phyloP scores from a whole-genome alignment of 768 basidiomycete species.

The Leccinellum luteum region DNA sequence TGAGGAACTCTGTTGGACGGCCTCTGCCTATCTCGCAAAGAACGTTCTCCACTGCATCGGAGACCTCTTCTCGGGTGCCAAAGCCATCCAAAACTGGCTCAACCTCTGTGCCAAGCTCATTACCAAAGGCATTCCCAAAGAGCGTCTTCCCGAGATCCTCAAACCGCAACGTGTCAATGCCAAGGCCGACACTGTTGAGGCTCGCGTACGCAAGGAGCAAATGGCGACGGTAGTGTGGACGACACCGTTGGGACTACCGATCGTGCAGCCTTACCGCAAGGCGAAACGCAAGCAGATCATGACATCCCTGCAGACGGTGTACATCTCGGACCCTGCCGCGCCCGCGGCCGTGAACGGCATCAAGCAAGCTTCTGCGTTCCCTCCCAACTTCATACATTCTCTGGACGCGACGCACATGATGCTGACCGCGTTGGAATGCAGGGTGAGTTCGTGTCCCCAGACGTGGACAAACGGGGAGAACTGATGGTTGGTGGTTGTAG shows the following conservation, averaged over 20 bases:
- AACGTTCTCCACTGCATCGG: constrained; percentile 81
- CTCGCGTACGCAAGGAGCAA: constrained; percentile 72
- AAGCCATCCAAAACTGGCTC: constrained; percentile 89
- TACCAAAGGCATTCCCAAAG: constrained; percentile 78
- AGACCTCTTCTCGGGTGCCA: constrained; percentile 91
- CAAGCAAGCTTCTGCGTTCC: constrained; percentile 96
- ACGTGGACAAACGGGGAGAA: not conserved
- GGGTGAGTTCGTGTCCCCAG: constrained; percentile 47
- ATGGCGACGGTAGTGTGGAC: constrained; percentile 98
- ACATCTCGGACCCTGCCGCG: constrained; percentile 80
- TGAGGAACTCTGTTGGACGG: constrained; percentile 67
- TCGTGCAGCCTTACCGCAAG: constrained; percentile 95
- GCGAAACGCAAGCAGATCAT: constrained; percentile 75
- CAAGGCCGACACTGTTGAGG: constrained; percentile 25
- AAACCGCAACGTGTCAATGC: constrained; percentile 8
- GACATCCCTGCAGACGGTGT: constrained; percentile 84
- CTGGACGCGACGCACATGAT: constrained; percentile 99
- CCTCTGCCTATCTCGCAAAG: constrained; percentile 78
- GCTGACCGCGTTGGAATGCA: constrained; percentile 88
- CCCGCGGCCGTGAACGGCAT: constrained; percentile 75
- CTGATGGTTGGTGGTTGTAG: constrained; percentile 35
- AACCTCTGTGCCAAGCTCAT: constrained; percentile 80
- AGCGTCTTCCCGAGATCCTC: constrained; percentile 52
- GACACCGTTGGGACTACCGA: constrained; percentile 89
- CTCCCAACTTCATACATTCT: constrained; percentile 97